Evolutionary conservation across 768 basidiomycete genomes (phyloP).

Genomic region (Calvatia gigantea): DNA sequence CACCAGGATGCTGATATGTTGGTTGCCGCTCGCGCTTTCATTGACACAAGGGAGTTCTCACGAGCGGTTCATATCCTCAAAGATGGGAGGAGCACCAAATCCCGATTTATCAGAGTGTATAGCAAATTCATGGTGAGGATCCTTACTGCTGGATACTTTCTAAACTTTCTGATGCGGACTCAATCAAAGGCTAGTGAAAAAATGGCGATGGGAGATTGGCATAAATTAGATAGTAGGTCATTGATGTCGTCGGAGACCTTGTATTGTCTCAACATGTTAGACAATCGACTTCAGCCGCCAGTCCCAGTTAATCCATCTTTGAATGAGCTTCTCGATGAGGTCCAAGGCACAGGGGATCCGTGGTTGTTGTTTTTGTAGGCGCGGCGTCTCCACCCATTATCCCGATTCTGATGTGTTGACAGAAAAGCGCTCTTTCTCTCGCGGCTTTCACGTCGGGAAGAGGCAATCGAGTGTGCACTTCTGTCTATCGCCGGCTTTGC

Average conservation of each 20-base stretch:
- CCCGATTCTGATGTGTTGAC: conserved; percentile 11
- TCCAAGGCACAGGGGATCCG: conserved; percentile 63
- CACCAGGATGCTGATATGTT: conserved; percentile 69
- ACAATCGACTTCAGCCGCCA: conserved; percentile 66
- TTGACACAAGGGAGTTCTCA: conserved; percentile 75
- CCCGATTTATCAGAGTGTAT: conserved; percentile 75
- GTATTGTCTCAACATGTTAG: conserved; percentile 31
- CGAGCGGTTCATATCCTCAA: conserved; percentile 66
- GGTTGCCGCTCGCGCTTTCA: conserved; percentile 65
- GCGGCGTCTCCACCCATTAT: background rate
- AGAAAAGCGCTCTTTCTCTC: conserved; percentile 85
- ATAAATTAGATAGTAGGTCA: conserved; percentile 69
- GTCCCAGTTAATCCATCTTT: conserved; percentile 61
- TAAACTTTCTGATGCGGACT: background rate
- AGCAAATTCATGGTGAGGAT: conserved; percentile 78
- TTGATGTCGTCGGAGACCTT: background rate
- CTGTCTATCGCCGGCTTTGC: conserved; percentile 74
- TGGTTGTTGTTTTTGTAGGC: conserved; percentile 83
- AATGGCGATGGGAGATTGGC: conserved; percentile 79
- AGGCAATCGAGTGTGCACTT: conserved; percentile 80
- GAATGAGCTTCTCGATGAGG: conserved; percentile 53
- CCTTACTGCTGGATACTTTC: background rate
- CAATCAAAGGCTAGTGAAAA: conserved; percentile 73
- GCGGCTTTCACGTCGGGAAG: conserved; percentile 73
- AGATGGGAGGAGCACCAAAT: conserved; percentile 66